Base-by-base conservation (phyloP, 2,329 filamentous ascomycete genomes). In the Fusarium sp. region DNA sequence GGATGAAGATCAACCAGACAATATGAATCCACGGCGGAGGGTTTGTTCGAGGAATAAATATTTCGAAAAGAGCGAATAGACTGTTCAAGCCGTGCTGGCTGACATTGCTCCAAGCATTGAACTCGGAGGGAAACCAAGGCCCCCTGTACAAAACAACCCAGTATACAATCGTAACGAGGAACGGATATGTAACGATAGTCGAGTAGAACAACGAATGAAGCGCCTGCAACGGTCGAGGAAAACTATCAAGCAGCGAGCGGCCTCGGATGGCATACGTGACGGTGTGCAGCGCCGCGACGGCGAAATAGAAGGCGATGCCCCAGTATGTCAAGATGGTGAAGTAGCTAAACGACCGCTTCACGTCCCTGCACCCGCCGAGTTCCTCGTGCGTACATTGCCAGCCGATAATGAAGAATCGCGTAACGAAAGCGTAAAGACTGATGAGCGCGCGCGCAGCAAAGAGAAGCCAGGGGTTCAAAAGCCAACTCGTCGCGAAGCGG, bases 271-370 rank as follows among this genome's bases (percentile, higher is more conserved):
- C 85, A 81, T 95, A 96, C 49, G 84, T 85, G 54, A 88, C 81
- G 8, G 91, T 93, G 82, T 97, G 93, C 19, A 88, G 67, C 19
- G 90, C 84, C 3, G 91, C 84, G 74, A 90, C 82, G 59, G 89
- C 83, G 77, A 91, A 90, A 84, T 97, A 97, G 81, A 94, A 95
- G 25, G 87, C 89, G 37, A 95, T 81, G 3, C 92, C 92, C 92
- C 92, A 96, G 84, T 91, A 96, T 12, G 91, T 93, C 62, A 96
- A 83, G 75, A 90, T 84, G 28, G 93, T 97, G 83, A 97, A 97
- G 84, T 89, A 97, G 74, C 90, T 93, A 82, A 97, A 96, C 46
- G 85, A 86, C 46, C 83, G 79, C 54, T 83, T 81, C 26, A 87
- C 85, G 2, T 74, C 76, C 34, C 76, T 69, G 76, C 84, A 85